These are phyloP conservation scores for Zymoseptoria ardabiliae DNA, from an alignment of 2,329 filamentous ascomycete genomes.

Conservation along the genomic window DNA sequence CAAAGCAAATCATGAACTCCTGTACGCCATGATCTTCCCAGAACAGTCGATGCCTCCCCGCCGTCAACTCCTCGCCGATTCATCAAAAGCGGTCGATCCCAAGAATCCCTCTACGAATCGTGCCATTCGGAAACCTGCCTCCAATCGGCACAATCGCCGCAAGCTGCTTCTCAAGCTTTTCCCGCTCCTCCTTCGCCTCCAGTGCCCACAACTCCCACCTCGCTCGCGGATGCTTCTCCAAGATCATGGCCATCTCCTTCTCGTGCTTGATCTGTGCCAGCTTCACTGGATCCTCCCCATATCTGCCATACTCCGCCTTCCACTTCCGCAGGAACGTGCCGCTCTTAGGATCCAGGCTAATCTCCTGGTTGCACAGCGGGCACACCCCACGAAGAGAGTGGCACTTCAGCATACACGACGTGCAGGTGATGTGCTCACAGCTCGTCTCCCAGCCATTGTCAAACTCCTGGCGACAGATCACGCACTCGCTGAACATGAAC, in stretches of 20 bases:
- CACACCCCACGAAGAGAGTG: not conserved
- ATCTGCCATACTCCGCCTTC: not conserved
- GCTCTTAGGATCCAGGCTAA: not conserved
- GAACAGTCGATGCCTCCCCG: too few species aligned
- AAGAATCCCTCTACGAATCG: too few species aligned
- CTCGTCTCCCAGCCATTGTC: not conserved
- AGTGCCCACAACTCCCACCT: not conserved
- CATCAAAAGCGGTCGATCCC: too few species aligned
- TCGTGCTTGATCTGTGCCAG: not conserved
- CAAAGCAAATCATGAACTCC: too few species aligned
- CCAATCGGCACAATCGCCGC: not conserved
- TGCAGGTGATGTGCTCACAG: not conserved
- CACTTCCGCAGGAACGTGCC: not conserved
- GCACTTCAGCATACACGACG: not conserved
- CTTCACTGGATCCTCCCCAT: not conserved
- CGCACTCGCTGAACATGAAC: not conserved
- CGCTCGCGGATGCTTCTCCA: not conserved
- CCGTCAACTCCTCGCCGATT: too few species aligned
- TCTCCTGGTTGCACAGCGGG: not conserved
- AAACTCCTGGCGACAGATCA: not conserved
- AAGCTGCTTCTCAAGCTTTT: not conserved
- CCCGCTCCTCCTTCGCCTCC: not conserved
- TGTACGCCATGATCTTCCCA: too few species aligned
- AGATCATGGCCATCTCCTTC: not conserved
- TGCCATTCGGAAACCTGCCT: not conserved